phyloP scores from a whole-genome alignment of 1,284 basidiomycete genomes.

The Neonothopanus nambi region DNA sequence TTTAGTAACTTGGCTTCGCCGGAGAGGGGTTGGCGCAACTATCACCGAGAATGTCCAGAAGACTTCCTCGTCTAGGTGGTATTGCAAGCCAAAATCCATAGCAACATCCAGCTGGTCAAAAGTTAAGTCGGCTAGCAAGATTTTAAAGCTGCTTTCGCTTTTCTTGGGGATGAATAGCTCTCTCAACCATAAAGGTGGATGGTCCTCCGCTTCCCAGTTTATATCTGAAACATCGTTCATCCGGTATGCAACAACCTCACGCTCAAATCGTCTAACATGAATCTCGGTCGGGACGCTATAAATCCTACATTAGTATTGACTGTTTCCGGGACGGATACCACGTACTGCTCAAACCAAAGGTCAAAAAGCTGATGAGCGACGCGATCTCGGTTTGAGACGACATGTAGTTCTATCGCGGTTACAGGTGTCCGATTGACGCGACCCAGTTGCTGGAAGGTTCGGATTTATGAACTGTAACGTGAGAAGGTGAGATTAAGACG shows the following conservation, averaged over 20 bases:
- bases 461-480: too few species aligned
- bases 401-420: constrained; percentile 58
- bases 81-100: constrained; percentile 39
- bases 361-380: constrained; percentile 66
- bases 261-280: constrained; percentile 48
- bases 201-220: constrained; percentile 43
- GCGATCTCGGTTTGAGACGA: constrained; percentile 65
- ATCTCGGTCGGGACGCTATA: constrained; percentile 51
- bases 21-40: constrained; percentile 35
- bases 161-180: constrained; percentile 29
- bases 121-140: constrained; percentile 30
- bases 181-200: constrained; percentile 23
- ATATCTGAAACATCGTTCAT: constrained; percentile 40
- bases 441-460: constrained; percentile 52
- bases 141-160: constrained; percentile 9
- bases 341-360: constrained; percentile 65
- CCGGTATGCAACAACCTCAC: constrained; percentile 43
- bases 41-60: constrained; percentile 50
- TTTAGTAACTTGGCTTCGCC: constrained; percentile 29
- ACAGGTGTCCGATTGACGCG: constrained; percentile 52
- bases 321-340: constrained; percentile 5
- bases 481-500: constrained; percentile 10
- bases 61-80: constrained; percentile 54
- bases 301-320: too few species aligned
- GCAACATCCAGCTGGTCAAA: constrained; percentile 37